These are phyloP conservation scores for Striga asiatica DNA, from an alignment of 257 asterid genomes.

Conservation along the genomic window DNA sequence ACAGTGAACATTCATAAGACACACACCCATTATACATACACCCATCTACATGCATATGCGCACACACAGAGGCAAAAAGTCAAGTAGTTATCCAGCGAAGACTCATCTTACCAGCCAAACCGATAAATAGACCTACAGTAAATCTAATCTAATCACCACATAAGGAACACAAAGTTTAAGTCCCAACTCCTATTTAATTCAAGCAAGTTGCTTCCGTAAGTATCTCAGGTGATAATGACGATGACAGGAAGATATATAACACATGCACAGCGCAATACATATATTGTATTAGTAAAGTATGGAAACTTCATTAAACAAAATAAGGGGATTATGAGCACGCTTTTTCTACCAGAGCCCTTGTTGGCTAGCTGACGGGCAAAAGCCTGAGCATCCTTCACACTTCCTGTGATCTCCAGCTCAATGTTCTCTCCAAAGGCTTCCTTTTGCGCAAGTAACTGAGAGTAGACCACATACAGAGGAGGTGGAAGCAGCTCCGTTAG, in stretches of 20 bases:
- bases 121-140: neutral
- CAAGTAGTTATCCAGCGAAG: too few relatives aligned
- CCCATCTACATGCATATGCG: neutral
- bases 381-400: conserved; percentile 81
- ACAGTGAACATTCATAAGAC: too few relatives aligned
- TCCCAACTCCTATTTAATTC: too few relatives aligned
- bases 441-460: conserved; percentile 86
- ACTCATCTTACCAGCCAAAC: too few relatives aligned
- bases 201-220: too few relatives aligned
- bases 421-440: conserved; percentile 89
- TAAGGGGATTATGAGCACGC: neutral
- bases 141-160: neutral
- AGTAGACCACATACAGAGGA: conserved; percentile 77
- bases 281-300: neutral
- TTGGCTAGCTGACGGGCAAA: conserved; percentile 79
- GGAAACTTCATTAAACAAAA: neutral
- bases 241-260: too few relatives aligned
- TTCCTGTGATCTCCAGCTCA: conserved; percentile 82
- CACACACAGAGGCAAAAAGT: too few relatives aligned
- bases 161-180: too few relatives aligned
- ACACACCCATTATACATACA: too few relatives aligned
- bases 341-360: conserved; percentile 58
- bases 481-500: conserved; percentile 92
- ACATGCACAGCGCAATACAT: too few relatives aligned
- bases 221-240: too few relatives aligned